These are phyloP conservation scores for Metschnikowia hibisci DNA, from an alignment of 805 yeast genomes.

Conservation along the genomic window DNA sequence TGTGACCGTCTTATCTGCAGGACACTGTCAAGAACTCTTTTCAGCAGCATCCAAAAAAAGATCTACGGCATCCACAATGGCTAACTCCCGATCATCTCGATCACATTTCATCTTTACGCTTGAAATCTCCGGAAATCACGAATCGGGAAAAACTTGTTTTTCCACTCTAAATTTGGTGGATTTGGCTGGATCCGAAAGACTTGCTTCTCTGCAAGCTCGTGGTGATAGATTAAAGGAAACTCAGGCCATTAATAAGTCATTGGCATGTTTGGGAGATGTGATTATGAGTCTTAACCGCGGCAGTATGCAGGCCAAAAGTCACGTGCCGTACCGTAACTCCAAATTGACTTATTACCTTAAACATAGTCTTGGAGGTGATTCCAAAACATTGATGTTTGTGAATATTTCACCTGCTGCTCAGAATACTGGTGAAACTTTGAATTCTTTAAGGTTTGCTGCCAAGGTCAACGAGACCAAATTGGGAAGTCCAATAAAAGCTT, in stretches of 20 bases:
- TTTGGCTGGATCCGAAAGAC: constrained; percentile 91
- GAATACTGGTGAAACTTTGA: constrained; percentile 73
- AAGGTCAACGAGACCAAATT: constrained; percentile 60
- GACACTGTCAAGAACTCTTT: constrained; percentile 50
- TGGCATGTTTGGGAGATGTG: constrained; percentile 88
- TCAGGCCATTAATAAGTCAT: constrained; percentile 80
- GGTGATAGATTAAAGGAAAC: constrained; percentile 86
- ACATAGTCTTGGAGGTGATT: constrained; percentile 76
- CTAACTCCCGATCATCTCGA: constrained; percentile 83
- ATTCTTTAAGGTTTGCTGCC: constrained; percentile 84
- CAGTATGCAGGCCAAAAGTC: constrained; percentile 30
- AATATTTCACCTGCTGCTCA: constrained; percentile 66
- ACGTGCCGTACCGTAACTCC: constrained; percentile 68
- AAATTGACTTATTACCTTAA: constrained; percentile 79
- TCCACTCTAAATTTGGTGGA: constrained; percentile 72
- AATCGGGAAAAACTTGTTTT: constrained; percentile 35
- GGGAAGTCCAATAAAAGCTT: not conserved
- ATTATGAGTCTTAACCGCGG: constrained; percentile 59
- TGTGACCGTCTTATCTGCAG: constrained; percentile 42
- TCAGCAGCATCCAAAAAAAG: constrained; percentile 56
- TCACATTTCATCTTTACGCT: constrained; percentile 83
- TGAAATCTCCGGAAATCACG: constrained; percentile 52
- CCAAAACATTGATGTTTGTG: constrained; percentile 92
- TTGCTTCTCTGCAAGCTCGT: constrained; percentile 66
- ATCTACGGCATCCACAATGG: constrained; percentile 74